These are phyloP conservation scores for Aspergillus niger DNA, from an alignment of 2,329 filamentous ascomycete species.

Conservation along the genomic window DNA sequence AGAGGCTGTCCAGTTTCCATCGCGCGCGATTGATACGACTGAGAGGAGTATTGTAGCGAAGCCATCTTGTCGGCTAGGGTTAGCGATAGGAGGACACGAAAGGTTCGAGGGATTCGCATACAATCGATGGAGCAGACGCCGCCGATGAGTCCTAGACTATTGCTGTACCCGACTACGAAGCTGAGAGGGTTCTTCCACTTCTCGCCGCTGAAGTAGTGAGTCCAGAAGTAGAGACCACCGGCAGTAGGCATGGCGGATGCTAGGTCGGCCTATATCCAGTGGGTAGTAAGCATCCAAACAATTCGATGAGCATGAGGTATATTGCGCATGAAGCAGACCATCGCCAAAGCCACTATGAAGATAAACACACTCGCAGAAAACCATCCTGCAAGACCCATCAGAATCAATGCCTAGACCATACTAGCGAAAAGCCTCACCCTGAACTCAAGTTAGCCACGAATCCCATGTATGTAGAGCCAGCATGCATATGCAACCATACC, in stretches of 20 bases:
- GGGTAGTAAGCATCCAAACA: not conserved
- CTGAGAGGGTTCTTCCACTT: constrained; percentile 58
- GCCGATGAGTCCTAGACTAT: constrained; percentile 61
- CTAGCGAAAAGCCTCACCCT: constrained; percentile 12
- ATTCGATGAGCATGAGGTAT: not conserved
- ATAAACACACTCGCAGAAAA: constrained; percentile 59
- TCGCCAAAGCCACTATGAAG: constrained; percentile 61
- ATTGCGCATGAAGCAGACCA: constrained; percentile 47
- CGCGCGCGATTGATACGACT: constrained; percentile 58
- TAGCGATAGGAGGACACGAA: not conserved
- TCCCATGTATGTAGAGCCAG: constrained; percentile 12
- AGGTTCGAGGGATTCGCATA: constrained; percentile 21
- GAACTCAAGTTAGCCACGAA: constrained; percentile 7
- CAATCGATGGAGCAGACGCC: constrained; percentile 64
- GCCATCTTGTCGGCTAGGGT: constrained; percentile 15
- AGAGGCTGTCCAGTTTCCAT: constrained; percentile 58
- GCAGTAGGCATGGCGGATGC: constrained; percentile 60
- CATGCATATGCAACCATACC: constrained; percentile 36
- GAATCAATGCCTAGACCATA: not conserved
- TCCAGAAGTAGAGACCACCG: constrained; percentile 62
- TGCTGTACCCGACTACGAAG: constrained; percentile 63
- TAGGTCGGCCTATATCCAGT: constrained; percentile 47
- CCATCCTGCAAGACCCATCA: constrained; percentile 44
- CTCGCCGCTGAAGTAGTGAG: constrained; percentile 59
- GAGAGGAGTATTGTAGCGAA: constrained; percentile 46